Base-by-base conservation (phyloP, 768 basidiomycete species). In the Rhodocollybia butyracea region DNA sequence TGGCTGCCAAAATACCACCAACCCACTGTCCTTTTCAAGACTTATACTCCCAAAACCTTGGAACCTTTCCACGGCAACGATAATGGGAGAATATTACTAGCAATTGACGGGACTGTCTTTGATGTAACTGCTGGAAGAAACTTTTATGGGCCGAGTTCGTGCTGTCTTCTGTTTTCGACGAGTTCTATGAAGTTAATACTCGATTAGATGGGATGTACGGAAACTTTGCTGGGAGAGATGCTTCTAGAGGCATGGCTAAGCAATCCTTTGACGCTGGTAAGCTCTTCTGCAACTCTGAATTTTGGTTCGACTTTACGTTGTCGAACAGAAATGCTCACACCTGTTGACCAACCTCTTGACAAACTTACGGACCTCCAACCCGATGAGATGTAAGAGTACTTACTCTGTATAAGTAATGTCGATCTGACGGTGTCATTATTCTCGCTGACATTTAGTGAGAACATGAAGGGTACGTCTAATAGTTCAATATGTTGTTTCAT, bases 141-240 rank as follows among this genome's bases (percentile, higher is more conserved):
- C 65, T 99, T 99, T 73, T 98, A 98, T 68, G 96, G 96, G 1
- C 96, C 96, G 21, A 86, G 96, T 96, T 57, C 66, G 88, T 71
- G 32, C 27, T 46, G 30, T 46, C 29, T 21, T 54, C 38, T 5
- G 17, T 24, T 47, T 46, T 21, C 47, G 46, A 40, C n/a, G 36
- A n/a, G 30, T 10, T 30, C n/a, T 1, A 32, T 47, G 51, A 29
- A 22, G 48, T 31, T 62, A 21, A 52, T 6, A 50, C 58, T 17
- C 15, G 24, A 43, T 39, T 61, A 97, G 96, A 86, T 63, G 96
- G 95, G 0, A 92, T 94, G 82, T 98, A 98, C 66, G 94, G 93
- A 29, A 96, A 95, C 71, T 98, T 99, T 76, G 95, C 97, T 2
- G 97, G 96, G 5, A 73, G 95, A 46, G 96, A 99, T 72, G 96